phyloP scores from a whole-genome alignment of 208 protist species.

The Jaenimonas drosophilae region DNA sequence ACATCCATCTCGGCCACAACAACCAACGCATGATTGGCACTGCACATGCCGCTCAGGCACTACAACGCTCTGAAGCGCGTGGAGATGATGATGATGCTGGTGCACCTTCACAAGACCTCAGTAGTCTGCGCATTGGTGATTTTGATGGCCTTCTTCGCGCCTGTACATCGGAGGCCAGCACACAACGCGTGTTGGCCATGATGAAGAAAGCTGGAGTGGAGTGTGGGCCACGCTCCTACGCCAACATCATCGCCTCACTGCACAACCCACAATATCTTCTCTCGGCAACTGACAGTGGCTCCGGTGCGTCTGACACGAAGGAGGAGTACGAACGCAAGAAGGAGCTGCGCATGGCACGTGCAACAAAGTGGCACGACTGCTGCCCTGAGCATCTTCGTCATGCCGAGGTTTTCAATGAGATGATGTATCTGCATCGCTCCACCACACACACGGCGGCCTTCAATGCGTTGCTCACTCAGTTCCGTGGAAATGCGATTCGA shows the following conservation, averaged over 20 bases:
- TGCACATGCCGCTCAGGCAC: conserved; percentile 28
- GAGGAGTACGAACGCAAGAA: conserved; percentile 5
- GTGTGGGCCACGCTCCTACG: conserved; percentile 31
- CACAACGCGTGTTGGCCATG: conserved; percentile 34
- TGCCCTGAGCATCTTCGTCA: conserved; percentile 28
- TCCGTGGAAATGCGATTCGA: conserved; percentile 42
- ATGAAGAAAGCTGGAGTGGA: conserved; percentile 51
- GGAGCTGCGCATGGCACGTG: background rate
- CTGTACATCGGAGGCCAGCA: conserved; percentile 21
- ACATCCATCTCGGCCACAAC: conserved; percentile 14
- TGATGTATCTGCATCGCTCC: conserved; percentile 58
- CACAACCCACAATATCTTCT: conserved; percentile 57
- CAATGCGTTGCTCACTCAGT: conserved; percentile 30
- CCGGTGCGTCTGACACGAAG: conserved; percentile 3
- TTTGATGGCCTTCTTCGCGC: conserved; percentile 58
- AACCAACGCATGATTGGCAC: conserved; percentile 20
- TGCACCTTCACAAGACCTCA: conserved; percentile 5
- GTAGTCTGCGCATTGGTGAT: conserved; percentile 37
- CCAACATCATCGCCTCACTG: conserved; percentile 50
- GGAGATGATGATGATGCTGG: background rate
- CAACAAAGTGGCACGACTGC: conserved; percentile 47
- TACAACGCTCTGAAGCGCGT: conserved; percentile 7
- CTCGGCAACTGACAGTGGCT: background rate
- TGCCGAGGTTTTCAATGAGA: conserved; percentile 64
- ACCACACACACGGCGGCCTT: conserved; percentile 30